Evolutionary conservation across 2,329 filamentous ascomycete genomes (phyloP).

Genomic region (Cercospora canescens): DNA sequence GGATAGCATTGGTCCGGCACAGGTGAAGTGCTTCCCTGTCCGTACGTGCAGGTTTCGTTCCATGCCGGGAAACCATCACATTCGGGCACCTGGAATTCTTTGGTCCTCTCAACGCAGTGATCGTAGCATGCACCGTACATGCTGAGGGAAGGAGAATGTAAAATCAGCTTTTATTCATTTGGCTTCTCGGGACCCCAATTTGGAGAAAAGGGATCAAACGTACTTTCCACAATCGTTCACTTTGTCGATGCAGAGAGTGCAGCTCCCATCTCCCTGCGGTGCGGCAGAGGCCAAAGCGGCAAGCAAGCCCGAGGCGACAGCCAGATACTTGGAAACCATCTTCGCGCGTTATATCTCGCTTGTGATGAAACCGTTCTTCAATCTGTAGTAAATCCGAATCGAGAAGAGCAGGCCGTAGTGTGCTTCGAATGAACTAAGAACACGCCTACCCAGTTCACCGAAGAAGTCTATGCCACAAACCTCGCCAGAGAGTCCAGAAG

Average conservation of each 20-base stretch:
- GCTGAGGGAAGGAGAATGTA: not conserved
- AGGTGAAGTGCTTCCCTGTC: not conserved
- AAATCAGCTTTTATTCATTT: no score
- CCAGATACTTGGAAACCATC: not conserved
- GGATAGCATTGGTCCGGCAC: constrained; percentile 7
- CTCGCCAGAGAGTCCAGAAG: no score
- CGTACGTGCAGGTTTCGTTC: not conserved
- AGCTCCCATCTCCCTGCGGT: not conserved
- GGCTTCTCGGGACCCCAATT: no score
- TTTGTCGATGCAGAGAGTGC: not conserved
- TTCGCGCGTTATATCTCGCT: not conserved
- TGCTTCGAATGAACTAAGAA: no score
- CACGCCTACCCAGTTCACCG: no score
- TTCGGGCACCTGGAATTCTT: not conserved
- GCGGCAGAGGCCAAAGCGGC: not conserved
- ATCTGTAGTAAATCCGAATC: not conserved
- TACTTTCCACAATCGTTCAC: not conserved
- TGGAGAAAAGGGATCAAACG: not conserved
- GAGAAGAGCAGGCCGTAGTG: no score
- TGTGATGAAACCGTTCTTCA: not conserved
- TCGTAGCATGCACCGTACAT: not conserved
- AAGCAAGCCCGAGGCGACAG: not conserved
- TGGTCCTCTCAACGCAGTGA: not conserved
- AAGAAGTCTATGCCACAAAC: no score
- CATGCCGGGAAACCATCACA: not conserved